Percentiles rank a stretch among this genome's conserved stretches.
phyloP scores from a whole-genome alignment of 495 filamentous ascomycete species.

The Neurospora cerealis region DNA sequence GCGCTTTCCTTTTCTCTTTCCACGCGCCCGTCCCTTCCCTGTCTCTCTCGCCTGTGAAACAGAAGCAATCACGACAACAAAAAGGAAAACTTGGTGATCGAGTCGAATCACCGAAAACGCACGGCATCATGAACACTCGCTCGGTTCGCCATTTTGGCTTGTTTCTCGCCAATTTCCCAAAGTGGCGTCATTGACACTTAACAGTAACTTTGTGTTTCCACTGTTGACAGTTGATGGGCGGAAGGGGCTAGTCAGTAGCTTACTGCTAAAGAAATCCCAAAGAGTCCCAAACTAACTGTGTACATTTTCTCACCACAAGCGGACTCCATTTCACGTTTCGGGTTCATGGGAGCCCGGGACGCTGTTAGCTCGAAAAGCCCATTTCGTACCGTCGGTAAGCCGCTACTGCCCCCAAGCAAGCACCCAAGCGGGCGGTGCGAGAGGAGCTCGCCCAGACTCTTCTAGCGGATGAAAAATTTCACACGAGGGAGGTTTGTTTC shows the following conservation, averaged over 20 bases:
- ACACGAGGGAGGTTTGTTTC: not conserved
- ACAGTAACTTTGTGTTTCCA: not conserved
- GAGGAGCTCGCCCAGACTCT: not conserved
- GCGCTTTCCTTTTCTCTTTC: not conserved
- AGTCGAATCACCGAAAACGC: not conserved
- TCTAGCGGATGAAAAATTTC: not conserved
- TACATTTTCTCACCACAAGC: not conserved
- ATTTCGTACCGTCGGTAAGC: not conserved
- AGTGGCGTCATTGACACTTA: not conserved
- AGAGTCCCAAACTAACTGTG: not conserved
- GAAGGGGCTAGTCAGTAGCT: not conserved
- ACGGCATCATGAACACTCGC: not conserved
- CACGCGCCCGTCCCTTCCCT: not conserved
- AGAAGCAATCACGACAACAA: not conserved
- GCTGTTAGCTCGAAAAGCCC: not conserved
- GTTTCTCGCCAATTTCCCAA: not conserved
- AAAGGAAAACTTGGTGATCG: not conserved
- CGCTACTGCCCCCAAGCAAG: not conserved
- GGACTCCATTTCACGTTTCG: not conserved
- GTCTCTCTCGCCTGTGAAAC: not conserved
- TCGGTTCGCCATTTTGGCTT: not conserved
- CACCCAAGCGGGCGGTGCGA: not conserved
- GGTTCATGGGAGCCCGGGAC: not conserved
- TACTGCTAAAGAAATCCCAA: not conserved
- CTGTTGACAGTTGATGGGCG: not conserved